Base-by-base conservation (phyloP, 768 basidiomycete species). In the Ramaria sp. region DNA sequence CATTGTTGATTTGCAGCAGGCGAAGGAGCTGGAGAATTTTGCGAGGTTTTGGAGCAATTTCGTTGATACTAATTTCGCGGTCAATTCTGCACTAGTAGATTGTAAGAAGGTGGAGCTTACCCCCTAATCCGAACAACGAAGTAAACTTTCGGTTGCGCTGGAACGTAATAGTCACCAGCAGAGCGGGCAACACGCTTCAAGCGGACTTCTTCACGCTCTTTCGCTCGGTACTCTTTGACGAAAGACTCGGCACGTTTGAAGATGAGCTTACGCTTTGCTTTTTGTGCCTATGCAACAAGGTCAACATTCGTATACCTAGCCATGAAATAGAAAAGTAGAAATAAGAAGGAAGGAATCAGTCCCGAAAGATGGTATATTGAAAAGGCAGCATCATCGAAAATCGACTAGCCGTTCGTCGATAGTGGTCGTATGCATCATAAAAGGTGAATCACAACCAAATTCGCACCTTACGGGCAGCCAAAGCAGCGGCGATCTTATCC, bases 241-340 rank as follows among this genome's bases (percentile, higher is more conserved):
- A 96, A 98, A 59, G 87, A 74, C 75, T 98, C 95, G 38, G 96
- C 96, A 60, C 96, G 90, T 86, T 98, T 98, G 86, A 98, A 98
- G 77, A 97, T 84, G 71, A 96, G 85, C 73, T 86, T 88, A 75
- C 96, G 87, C 80, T 95, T 94, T 59, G 90, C 85, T 70, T 87
- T 88, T 66, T 83, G 76, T 48, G 85, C 86, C 94, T 97, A 67
- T 38, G 19, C 54, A 59, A 45, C 47, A 38, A 46, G 50, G 57
- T 51, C 22, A 59, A 54, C 51, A 34, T 54, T 33, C 31, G 11
- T 19, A 17, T 22, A 17, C 15, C 12, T 19, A 39, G 22, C 24
- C 31, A 41, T 38, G 58, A 57, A 49, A 53, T 50, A 39, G 56
- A 56, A 75, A 20, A 37, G 59, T 50, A 47, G n/a, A 34, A 49